Percentiles rank a stretch among this genome's conserved stretches.
Conservation (phyloP, 2,329 filamentous ascomycete genomes). For the Trichoderma sp. region DNA sequence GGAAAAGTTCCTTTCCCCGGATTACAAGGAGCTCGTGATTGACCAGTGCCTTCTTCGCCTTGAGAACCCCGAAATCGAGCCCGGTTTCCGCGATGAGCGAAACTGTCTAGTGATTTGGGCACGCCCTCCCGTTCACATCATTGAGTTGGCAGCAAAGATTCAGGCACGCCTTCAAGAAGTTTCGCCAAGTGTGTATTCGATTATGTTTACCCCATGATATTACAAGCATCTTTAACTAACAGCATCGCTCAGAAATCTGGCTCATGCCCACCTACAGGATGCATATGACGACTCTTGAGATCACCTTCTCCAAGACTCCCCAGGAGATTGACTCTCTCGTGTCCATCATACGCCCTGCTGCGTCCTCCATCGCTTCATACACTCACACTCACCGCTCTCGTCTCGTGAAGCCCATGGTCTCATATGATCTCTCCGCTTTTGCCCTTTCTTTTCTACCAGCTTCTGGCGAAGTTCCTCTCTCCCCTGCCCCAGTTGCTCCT, state of each 20-base stretch:
- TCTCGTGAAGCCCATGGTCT: conserved; percentile 77
- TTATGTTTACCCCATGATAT: background rate
- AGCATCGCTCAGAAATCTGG: conserved; percentile 49
- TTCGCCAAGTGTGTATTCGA: conserved; percentile 62
- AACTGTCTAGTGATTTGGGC: conserved; percentile 89
- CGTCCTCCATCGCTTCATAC: conserved; percentile 62
- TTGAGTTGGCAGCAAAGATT: conserved; percentile 63
- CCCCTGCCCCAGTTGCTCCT: conserved; percentile 40
- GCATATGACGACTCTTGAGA: conserved; percentile 82
- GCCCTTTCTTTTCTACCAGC: conserved; percentile 86
- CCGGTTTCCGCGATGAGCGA: conserved; percentile 69
- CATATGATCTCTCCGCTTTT: conserved; percentile 80
- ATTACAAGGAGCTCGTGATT: conserved; percentile 68
- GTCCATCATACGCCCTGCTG: conserved; percentile 51
- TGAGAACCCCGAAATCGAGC: conserved; percentile 60
- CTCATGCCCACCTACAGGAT: conserved; percentile 75
- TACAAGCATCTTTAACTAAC: background rate
- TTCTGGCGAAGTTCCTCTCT: conserved; percentile 52
- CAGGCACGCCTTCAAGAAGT: conserved; percentile 63
- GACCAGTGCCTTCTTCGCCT: conserved; percentile 74
- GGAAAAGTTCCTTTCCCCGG: conserved; percentile 64
- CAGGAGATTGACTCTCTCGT: conserved; percentile 65
- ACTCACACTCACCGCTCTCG: conserved; percentile 66
- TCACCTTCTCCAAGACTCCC: conserved; percentile 74
- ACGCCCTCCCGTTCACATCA: conserved; percentile 70